Conservation (phyloP, 306 rosid species). For the Cicer bijugum region DNA sequence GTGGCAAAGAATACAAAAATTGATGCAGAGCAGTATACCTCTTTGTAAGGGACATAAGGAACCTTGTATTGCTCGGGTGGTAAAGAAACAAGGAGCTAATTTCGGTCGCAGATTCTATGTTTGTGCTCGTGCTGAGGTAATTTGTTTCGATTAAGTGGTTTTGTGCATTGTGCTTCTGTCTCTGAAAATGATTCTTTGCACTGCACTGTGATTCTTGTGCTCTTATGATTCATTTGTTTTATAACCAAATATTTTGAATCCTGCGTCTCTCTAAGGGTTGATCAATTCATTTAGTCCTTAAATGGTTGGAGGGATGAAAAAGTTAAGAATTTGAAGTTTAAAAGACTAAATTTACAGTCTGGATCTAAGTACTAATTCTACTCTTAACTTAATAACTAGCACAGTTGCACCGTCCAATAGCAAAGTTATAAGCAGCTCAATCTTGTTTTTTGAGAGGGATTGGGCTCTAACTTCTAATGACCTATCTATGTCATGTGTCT, state of each 20-base stretch:
- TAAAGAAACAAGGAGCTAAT: slow-evolving; percentile 86
- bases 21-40: slow-evolving; percentile 93
- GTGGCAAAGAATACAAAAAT: slow-evolving; percentile 89
- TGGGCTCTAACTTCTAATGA: slow-evolving; percentile 8
- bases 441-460: neutral
- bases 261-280: slow-evolving; percentile 1
- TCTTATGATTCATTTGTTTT: slow-evolving; percentile 5
- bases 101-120: slow-evolving; percentile 84
- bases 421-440: neutral
- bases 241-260: slow-evolving; percentile 10
- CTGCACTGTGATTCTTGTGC: slow-evolving; percentile 7
- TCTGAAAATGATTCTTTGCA: neutral
- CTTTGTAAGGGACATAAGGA: slow-evolving; percentile 87
- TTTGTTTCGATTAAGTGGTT: slow-evolving; percentile 25
- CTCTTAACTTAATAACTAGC: neutral
- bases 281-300: slow-evolving; percentile 11
- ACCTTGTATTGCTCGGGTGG: slow-evolving; percentile 81
- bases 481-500: neutral
- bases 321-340: neutral
- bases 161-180: slow-evolving; percentile 10
- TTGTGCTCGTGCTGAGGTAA: slow-evolving; percentile 87
- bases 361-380: neutral
- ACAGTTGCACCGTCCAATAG: neutral
- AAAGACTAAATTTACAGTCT: neutral
- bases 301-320: neutral